A percentile compares a stretch with the other conserved stretches of the same genome.
Evolutionary conservation across 352 stramenopile species (phyloP).

Genomic region (Pythium utonaiense): DNA sequence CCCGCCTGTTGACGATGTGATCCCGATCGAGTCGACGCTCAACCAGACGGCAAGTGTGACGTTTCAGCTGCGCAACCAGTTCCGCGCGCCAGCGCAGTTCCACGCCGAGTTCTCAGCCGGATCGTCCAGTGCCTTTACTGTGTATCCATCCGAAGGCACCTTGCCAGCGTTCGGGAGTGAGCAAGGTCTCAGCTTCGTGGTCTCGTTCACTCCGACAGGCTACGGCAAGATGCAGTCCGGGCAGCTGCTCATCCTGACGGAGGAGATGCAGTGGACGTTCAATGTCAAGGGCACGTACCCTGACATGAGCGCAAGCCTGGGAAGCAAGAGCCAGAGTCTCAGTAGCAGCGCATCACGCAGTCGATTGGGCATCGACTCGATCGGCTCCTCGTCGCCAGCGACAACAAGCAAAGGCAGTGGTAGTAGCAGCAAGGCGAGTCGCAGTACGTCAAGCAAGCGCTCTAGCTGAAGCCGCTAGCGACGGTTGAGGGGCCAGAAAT

Average conservation of each 20-base stretch:
- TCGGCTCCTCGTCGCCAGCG: constrained; percentile 7
- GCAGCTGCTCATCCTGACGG: constrained; percentile 82
- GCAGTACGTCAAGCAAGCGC: not conserved
- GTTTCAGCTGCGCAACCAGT: constrained; percentile 89
- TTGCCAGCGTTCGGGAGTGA: constrained; percentile 72
- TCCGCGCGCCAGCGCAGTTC: constrained; percentile 69
- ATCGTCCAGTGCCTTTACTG: constrained; percentile 85
- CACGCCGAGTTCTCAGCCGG: constrained; percentile 84
- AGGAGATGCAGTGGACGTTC: constrained; percentile 93
- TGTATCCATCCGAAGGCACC: constrained; percentile 75
- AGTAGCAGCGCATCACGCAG: constrained; percentile 45
- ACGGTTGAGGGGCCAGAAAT: no score
- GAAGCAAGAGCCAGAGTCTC: constrained; percentile 32
- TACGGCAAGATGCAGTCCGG: constrained; percentile 91
- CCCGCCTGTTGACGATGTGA: constrained; percentile 79
- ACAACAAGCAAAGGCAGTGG: not conserved
- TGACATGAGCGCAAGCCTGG: constrained; percentile 36
- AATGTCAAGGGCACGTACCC: constrained; percentile 88
- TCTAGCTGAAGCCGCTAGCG: not conserved
- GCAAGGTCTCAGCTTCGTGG: constrained; percentile 73
- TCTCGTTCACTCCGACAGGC: constrained; percentile 89
- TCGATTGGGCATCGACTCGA: constrained; percentile 34
- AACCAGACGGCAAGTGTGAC: constrained; percentile 81
- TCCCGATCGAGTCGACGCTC: constrained; percentile 85
- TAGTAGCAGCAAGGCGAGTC: not conserved